A percentile compares a stretch with the other conserved stretches of the same genome.
phyloP scores from a whole-genome alignment of 352 stramenopile genomes.

The Globisporangium alternatum region DNA sequence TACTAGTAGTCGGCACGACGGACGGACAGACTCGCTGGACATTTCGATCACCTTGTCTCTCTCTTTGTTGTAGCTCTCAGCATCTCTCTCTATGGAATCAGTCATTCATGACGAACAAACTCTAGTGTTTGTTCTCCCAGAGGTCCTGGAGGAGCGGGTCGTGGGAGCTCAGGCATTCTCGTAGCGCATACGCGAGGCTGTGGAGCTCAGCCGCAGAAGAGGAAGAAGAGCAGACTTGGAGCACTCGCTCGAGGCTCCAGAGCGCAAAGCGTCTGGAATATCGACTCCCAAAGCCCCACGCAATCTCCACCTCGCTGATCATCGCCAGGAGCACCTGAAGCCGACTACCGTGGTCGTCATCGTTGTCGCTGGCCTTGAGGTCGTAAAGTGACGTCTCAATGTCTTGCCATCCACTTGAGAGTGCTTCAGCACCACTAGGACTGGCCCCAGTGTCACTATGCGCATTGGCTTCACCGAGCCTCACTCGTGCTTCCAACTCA shows the following conservation, averaged over 20 bases:
- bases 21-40: background rate
- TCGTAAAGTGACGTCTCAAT: background rate
- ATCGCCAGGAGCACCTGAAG: conserved; percentile 16
- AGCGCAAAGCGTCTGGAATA: conserved; percentile 49
- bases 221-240: background rate
- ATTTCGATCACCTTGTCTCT: background rate
- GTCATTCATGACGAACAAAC: background rate
- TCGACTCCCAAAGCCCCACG: conserved; percentile 37
- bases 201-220: background rate
- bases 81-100: background rate
- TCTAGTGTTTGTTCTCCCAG: conserved; percentile 7
- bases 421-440: background rate
- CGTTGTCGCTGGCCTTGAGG: background rate
- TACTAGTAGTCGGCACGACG: background rate
- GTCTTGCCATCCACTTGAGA: background rate
- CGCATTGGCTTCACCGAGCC: background rate
- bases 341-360: background rate
- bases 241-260: conserved; percentile 38
- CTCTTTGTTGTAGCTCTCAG: background rate
- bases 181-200: conserved; percentile 9
- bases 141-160: conserved; percentile 21
- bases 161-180: background rate
- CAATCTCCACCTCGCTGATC: conserved; percentile 36
- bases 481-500: conserved; percentile 14
- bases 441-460: background rate